phyloP scores from a whole-genome alignment of 2,329 filamentous ascomycete species.

The Ascochyta rabiei region DNA sequence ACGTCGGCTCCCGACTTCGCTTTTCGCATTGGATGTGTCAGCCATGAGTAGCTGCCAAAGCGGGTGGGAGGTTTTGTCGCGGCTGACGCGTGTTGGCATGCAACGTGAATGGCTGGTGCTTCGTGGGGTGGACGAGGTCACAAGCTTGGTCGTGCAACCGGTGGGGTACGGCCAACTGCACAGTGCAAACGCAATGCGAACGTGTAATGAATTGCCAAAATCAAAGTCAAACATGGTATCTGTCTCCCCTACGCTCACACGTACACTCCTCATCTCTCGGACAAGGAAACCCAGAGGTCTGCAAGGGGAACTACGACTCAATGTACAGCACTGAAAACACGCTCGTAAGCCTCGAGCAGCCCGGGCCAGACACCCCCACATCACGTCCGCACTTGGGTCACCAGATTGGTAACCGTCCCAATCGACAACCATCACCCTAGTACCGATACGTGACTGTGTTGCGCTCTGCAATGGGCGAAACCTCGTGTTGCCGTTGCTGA shows the following conservation, averaged over 20 bases:
- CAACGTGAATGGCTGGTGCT: conserved; percentile 19
- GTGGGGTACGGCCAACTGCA: conserved; percentile 1
- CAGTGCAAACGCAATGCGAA: neutral
- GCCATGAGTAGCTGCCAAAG: conserved; percentile 2
- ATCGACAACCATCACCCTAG: conserved; percentile 23
- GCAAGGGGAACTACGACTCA: neutral
- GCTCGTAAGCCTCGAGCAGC: neutral
- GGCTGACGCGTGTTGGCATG: conserved; percentile 17
- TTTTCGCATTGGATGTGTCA: neutral
- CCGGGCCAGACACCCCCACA: conserved; percentile 5
- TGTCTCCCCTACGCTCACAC: neutral
- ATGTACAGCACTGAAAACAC: neutral
- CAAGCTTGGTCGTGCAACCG: conserved; percentile 11
- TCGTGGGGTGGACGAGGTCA: conserved; percentile 29
- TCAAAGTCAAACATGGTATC: conserved; percentile 4
- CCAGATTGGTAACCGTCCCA: conserved; percentile 6
- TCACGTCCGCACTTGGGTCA: conserved; percentile 9
- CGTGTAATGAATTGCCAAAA: neutral
- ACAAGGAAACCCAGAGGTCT: neutral
- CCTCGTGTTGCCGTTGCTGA: conserved; percentile 31
- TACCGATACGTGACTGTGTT: conserved; percentile 47
- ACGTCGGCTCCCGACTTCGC: neutral
- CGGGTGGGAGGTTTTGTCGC: neutral
- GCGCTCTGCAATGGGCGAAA: conserved; percentile 46
- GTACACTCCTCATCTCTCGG: neutral